phyloP scores from a whole-genome alignment of 768 basidiomycete species.

The Mycena rosella region DNA sequence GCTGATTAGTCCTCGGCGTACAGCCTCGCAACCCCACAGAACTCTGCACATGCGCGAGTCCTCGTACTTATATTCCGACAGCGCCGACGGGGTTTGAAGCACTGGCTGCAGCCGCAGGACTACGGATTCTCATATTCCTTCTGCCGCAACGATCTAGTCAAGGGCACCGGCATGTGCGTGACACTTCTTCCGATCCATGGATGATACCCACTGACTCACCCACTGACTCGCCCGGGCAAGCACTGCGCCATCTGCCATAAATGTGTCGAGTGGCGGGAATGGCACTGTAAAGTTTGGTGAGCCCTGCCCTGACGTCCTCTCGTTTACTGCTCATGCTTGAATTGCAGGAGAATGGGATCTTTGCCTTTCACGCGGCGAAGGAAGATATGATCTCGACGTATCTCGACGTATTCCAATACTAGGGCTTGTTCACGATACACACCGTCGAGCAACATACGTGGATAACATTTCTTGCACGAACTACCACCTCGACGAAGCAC shows the following conservation, averaged over 20 bases:
- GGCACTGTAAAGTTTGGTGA: not conserved
- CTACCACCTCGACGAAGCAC: no score
- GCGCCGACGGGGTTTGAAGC: slow-evolving; percentile 2
- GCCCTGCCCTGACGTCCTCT: not conserved
- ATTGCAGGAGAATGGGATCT: not conserved
- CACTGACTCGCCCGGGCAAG: no score
- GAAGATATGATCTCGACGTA: not conserved
- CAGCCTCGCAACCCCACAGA: not conserved
- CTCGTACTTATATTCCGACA: not conserved
- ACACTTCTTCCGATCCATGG: no score
- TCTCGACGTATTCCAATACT: no score
- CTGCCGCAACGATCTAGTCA: slow-evolving; percentile 1
- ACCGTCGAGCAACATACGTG: no score
- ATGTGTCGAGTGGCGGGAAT: not conserved
- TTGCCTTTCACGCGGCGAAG: not conserved
- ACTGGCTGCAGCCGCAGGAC: not conserved
- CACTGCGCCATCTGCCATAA: no score
- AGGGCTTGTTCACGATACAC: no score
- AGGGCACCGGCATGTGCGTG: slow-evolving; percentile 5
- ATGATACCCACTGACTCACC: no score
- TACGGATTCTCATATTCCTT: slow-evolving; percentile 9
- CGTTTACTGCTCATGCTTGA: not conserved
- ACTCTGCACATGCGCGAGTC: slow-evolving; percentile 4
- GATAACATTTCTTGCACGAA: no score
- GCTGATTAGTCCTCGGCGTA: no score